Evolutionary conservation across 331 rosid species (phyloP).

Genomic region (Quercus phellos): DNA sequence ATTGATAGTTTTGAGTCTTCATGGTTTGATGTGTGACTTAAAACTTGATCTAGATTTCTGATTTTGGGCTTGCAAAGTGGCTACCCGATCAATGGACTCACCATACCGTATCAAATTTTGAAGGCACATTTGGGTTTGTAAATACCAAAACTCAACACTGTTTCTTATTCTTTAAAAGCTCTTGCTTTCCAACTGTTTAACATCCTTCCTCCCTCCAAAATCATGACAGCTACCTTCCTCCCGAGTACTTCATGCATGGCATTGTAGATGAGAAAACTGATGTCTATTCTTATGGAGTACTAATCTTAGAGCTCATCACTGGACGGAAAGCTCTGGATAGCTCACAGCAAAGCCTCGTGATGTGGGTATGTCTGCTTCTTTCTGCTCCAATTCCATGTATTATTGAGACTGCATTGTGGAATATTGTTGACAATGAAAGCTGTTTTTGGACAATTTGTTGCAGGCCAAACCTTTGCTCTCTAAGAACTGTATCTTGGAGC

Average conservation of each 20-base stretch:
- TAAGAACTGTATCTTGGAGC: constrained; percentile 36
- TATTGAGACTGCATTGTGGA: constrained; percentile 2
- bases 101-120: constrained; percentile 78
- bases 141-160: constrained; percentile 16
- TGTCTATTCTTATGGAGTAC: constrained; percentile 87
- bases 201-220: constrained; percentile 12
- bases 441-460: constrained; percentile 2
- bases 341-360: constrained; percentile 82
- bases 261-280: constrained; percentile 97
- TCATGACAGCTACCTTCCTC: constrained; percentile 90
- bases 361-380: constrained; percentile 70
- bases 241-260: constrained; percentile 98
- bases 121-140: constrained; percentile 98
- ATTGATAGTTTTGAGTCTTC: constrained; percentile 9
- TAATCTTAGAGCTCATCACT: constrained; percentile 80
- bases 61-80: constrained; percentile 98
- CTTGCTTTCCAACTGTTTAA: neutral
- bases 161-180: neutral
- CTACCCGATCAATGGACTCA: constrained; percentile 98
- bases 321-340: constrained; percentile 89
- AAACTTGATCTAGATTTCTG: constrained; percentile 67
- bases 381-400: neutral
- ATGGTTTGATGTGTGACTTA: constrained; percentile 9
- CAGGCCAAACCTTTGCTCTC: constrained; percentile 89
- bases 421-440: constrained; percentile 4